Evolutionary conservation across 2,329 filamentous ascomycete species (phyloP).

Genomic region (Penicillium corylophilum): DNA sequence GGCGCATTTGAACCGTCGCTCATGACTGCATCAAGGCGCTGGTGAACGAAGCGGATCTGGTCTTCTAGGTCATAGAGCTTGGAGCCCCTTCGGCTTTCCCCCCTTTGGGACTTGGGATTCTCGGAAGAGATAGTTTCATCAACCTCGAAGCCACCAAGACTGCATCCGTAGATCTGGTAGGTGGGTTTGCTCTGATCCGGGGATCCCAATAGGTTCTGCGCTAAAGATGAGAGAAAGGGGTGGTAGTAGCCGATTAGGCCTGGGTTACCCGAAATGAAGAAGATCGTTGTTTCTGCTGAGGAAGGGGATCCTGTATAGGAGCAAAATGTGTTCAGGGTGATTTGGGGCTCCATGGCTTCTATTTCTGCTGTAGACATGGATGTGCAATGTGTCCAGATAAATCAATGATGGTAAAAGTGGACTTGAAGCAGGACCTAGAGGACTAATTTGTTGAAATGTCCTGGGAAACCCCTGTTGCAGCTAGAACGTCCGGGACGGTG

Average conservation of each 20-base stretch:
- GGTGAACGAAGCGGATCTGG: constrained; percentile 52
- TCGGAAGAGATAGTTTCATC: neutral
- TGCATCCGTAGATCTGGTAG: constrained; percentile 36
- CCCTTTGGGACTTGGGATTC: neutral
- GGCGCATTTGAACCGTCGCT: neutral
- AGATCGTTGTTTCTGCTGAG: constrained; percentile 31
- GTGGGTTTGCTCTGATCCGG: neutral
- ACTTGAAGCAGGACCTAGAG: no score
- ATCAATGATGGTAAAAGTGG: no score
- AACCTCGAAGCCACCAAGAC: constrained; percentile 38
- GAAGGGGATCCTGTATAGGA: constrained; percentile 19
- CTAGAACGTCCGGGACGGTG: neutral
- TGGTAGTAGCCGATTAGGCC: constrained; percentile 52
- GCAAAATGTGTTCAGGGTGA: constrained; percentile 34
- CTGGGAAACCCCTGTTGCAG: neutral
- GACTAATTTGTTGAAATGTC: no score
- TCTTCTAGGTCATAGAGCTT: constrained; percentile 44
- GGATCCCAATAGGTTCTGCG: constrained; percentile 19
- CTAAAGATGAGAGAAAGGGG: constrained; percentile 42
- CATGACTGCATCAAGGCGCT: constrained; percentile 43
- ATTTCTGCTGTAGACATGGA: neutral
- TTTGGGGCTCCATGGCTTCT: constrained; percentile 21
- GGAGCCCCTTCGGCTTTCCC: neutral
- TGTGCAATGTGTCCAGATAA: no score
- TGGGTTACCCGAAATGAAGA: constrained; percentile 53